Evolutionary conservation across 2,329 filamentous ascomycete genomes (phyloP).

Genomic region (Neurospora sp.): DNA sequence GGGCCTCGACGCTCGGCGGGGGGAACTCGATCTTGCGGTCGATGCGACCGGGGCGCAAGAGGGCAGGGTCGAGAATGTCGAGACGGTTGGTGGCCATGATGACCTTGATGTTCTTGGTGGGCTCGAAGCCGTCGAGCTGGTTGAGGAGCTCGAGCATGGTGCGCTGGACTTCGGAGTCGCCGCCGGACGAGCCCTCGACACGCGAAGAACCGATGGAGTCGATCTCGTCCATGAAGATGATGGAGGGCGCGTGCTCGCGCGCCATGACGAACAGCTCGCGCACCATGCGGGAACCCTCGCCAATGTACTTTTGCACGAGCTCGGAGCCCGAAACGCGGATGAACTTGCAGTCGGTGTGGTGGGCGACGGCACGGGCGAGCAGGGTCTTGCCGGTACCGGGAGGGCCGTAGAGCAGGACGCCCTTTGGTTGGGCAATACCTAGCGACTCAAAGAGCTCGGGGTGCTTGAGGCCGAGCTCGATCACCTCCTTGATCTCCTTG

Average conservation of each 20-base stretch:
- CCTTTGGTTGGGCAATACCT: conserved; percentile 96
- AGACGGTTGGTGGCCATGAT: conserved; percentile 99
- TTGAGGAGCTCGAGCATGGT: conserved; percentile 98
- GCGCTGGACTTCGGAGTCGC: conserved; percentile 94
- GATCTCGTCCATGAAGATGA: conserved; percentile 99
- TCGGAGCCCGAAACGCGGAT: conserved; percentile 95
- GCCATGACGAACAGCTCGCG: conserved; percentile 99
- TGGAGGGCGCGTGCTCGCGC: conserved; percentile 91
- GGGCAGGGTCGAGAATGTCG: conserved; percentile 90
- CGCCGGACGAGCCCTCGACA: conserved; percentile 89
- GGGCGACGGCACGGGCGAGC: conserved; percentile 86
- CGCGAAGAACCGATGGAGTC: conserved; percentile 96
- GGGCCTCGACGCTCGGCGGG: conserved; percentile 87
- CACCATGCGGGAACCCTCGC: conserved; percentile 96
- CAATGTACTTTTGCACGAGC: conserved; percentile 98
- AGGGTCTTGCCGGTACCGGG: conserved; percentile 97
- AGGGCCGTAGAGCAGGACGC: conserved; percentile 90
- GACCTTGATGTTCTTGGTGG: conserved; percentile 99
- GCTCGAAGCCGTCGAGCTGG: conserved; percentile 96
- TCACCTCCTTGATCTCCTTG: conserved; percentile 99
- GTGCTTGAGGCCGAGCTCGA: conserved; percentile 96
- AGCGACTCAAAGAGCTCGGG: conserved; percentile 98
- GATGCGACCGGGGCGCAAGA: conserved; percentile 92
- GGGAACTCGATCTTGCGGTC: conserved; percentile 99
- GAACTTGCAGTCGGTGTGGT: conserved; percentile 99